Conservation (phyloP, 345 rosid species). For the Hibiscus trionum region DNA sequence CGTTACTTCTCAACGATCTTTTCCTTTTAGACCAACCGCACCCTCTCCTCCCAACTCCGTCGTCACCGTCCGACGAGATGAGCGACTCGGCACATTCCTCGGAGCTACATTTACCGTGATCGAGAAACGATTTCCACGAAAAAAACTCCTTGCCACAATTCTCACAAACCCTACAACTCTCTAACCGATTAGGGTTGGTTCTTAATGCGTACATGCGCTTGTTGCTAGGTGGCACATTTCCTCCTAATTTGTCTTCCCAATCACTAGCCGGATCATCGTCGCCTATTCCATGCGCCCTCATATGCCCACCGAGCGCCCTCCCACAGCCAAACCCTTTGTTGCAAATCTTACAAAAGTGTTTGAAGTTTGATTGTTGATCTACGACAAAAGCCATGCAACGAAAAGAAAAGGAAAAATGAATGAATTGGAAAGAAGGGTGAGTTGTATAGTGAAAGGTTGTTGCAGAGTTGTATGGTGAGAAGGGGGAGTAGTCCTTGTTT, state of each 20-base stretch:
- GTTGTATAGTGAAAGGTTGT: conserved; percentile 36
- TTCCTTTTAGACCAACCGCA: too few species aligned
- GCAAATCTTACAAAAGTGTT: conserved; percentile 65
- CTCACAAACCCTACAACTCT: conserved; percentile 57
- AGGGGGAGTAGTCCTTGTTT: conserved; percentile 39
- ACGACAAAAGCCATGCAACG: conserved; percentile 49
- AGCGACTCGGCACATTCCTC: conserved; percentile 29
- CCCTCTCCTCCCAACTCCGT: too few species aligned
- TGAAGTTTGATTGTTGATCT: conserved; percentile 41
- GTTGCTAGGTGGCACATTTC: conserved; percentile 31
- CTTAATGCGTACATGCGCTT: conserved; percentile 66
- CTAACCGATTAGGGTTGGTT: conserved; percentile 56
- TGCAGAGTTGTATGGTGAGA: conserved; percentile 40
- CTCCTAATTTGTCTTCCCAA: conserved; percentile 45
- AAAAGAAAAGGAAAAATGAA: neutral
- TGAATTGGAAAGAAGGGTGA: conserved; percentile 17
- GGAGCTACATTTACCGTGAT: conserved; percentile 60
- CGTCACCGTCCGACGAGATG: too few species aligned
- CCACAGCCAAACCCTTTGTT: conserved; percentile 75
- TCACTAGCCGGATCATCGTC: conserved; percentile 50
- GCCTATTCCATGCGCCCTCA: conserved; percentile 78
- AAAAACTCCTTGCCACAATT: conserved; percentile 70
- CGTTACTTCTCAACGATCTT: too few species aligned
- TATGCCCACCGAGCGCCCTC: conserved; percentile 68
- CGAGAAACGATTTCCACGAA: conserved; percentile 78